Evolutionary conservation across 495 filamentous ascomycete genomes (phyloP), one percentile per base, ranked within the genome.

Genomic region (Parachaetomium inaequale): DNA sequence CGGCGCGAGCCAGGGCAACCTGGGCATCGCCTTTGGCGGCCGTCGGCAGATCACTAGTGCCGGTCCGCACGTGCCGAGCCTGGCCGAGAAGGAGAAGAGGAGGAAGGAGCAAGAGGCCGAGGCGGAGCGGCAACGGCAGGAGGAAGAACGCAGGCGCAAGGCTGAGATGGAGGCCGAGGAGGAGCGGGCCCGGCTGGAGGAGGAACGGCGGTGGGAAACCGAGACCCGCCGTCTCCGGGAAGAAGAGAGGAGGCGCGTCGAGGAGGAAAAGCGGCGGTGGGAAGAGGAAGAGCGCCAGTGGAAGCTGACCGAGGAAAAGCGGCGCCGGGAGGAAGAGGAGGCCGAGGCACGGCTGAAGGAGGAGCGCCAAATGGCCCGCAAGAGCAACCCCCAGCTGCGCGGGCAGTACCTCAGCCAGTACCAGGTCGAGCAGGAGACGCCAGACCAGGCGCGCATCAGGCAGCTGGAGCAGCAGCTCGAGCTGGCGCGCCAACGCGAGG

Each of bases 1-100:
- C 53, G 95, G 95, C 31, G 95, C 95, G 8, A 96, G 89, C 66
- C 95, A 99, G 74, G 93, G 90, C 7, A 98, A 96, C 69, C 85
- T 96, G 62, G 95, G 95, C 21, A 87, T 99, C 63, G 84, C 89
- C 7, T 99, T 97, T 72, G 95, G 95, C 55, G 90, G 85, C 25
- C 84, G 92, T 61, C 82, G 95, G 46, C 95, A 99, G 75, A 98
- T 99, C 66, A 98, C 94, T 2, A 89, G 82, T 63, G 83, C 90
- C 10, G 81, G 81, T 32, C 95, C 95, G 7, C 70, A 84, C 63
- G 90, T 96, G 0, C 91, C 91, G 0, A 92, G 81, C 67, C 61
- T 90, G 67, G 76, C 72, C 40, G 80, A 84, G 52, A 84, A 83
- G 68, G 80, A 85, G 71, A 80, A 78, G 55, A 73, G 67, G 43